phyloP scores from a whole-genome alignment of 2,329 filamentous ascomycete genomes.

The Oidium heveae region DNA sequence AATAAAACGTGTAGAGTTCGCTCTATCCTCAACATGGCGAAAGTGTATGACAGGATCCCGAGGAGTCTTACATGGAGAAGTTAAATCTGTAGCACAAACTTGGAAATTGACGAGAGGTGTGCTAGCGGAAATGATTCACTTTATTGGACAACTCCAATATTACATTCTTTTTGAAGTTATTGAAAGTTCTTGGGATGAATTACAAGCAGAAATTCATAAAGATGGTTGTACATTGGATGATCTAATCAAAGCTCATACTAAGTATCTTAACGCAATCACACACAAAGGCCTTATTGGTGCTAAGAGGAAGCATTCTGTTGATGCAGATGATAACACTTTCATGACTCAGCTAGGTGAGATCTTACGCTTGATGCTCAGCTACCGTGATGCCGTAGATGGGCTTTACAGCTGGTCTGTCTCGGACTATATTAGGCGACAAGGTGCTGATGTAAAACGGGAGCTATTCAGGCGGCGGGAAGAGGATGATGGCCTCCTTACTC shows the following conservation, averaged over 20 bases:
- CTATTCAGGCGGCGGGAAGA: slow-evolving; percentile 17
- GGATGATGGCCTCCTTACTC: slow-evolving; percentile 9
- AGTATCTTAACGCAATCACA: slow-evolving; percentile 81
- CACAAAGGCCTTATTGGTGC: slow-evolving; percentile 84
- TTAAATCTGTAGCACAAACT: slow-evolving; percentile 41
- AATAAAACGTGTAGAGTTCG: slow-evolving; percentile 93
- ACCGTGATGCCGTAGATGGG: slow-evolving; percentile 80
- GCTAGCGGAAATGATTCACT: slow-evolving; percentile 95
- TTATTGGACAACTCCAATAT: slow-evolving; percentile 89
- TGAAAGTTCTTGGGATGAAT: slow-evolving; percentile 78
- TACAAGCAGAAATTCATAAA: slow-evolving; percentile 59
- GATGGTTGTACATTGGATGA: slow-evolving; percentile 85
- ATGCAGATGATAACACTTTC: slow-evolving; percentile 43
- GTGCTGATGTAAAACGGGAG: slow-evolving; percentile 49
- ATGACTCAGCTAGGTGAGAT: slow-evolving; percentile 80
- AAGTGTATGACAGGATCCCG: slow-evolving; percentile 86
- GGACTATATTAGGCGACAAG: slow-evolving; percentile 80
- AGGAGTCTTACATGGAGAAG: slow-evolving; percentile 63
- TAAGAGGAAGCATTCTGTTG: slow-evolving; percentile 20
- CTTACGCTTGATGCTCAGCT: slow-evolving; percentile 76
- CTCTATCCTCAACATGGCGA: slow-evolving; percentile 71
- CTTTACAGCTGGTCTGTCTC: slow-evolving; percentile 88
- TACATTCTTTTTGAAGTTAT: slow-evolving; percentile 98
- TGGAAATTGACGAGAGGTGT: slow-evolving; percentile 81
- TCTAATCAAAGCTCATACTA: slow-evolving; percentile 71